Evolutionary conservation across 495 filamentous ascomycete species (phyloP), one percentile per base, ranked within the genome.

Genomic region (Trichoderma erinaceum): DNA sequence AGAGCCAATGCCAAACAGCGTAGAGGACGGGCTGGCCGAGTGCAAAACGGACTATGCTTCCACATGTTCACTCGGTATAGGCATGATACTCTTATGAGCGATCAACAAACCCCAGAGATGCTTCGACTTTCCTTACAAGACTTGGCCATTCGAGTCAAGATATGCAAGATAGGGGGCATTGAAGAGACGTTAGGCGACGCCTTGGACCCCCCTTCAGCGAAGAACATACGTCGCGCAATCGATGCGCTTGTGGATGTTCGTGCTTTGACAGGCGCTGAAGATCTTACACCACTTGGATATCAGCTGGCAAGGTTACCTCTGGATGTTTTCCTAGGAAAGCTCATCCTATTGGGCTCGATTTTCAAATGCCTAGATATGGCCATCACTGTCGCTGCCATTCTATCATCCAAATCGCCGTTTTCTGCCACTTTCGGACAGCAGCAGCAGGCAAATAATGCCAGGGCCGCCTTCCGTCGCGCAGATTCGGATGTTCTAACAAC

Each of bases 321-420:
- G 7, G 95, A 99, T 73, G 93, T 97, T 4, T 95, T 95, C 75
- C 84, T 99, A 0, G 94, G 95, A 13, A 99, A 99, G 75, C 83
- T 99, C 27, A 89, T 97, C 35, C 83, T 99, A 10, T 83, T 94
- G 32, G 92, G 91, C 0, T 84, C 84, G 1, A 86, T 94, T 68
- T 97, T 96, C 81, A 89, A 89, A 70, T 97, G 93, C 73, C 83
- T 99, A 0, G 95, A 98, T 78, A 92, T 91, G 69, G 85, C 89
- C 18, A 82, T 97, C 68, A 97, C 92, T 18, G 91, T 96, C 68
- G 95, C 95, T 2, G 94, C 95, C 2, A 92, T 96, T 56, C 75
- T 99, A 16, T 96, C 93, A 1, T 96, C 93, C 21, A 99, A 97
- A 76, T 96, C 93, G 1, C 95, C 94, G 0, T 99, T 99, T 73